Evolutionary conservation across 2,329 filamentous ascomycete genomes (phyloP).

Genomic region (Alternaria triticina): DNA sequence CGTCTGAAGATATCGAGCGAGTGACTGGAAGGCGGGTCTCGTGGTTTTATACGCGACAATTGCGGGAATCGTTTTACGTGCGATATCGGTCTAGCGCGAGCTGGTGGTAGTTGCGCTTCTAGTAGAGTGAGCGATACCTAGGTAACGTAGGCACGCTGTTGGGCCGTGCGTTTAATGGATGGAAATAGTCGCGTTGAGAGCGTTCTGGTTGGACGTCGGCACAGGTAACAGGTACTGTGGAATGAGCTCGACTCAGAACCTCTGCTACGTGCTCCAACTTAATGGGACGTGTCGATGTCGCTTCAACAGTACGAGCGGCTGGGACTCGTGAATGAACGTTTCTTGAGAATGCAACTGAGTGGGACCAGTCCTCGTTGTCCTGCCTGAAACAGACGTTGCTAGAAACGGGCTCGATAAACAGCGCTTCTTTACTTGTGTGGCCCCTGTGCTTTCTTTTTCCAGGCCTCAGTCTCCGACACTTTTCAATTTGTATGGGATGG

Average conservation of each 20-base stretch:
- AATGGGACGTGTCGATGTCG: constrained; percentile 23
- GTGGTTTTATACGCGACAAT: constrained; percentile 3
- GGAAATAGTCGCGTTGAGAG: constrained; percentile 1
- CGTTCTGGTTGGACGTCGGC: not conserved
- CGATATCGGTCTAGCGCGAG: constrained; percentile 1
- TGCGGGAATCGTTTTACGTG: constrained; percentile 1
- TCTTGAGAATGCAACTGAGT: not conserved
- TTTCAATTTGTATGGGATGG: not conserved
- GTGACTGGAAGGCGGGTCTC: not conserved
- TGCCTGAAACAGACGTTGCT: too few species aligned
- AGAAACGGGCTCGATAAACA: not conserved
- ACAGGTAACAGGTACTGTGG: not conserved
- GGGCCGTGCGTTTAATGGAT: constrained; percentile 6
- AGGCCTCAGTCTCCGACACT: not conserved
- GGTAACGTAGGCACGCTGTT: constrained; percentile 4
- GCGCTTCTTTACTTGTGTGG: not conserved
- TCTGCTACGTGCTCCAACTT: constrained; percentile 21
- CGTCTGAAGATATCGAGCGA: not conserved
- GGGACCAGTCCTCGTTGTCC: not conserved
- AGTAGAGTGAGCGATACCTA: constrained; percentile 7
- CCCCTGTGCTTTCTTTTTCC: not conserved
- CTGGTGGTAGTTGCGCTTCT: constrained; percentile 6
- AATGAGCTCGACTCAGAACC: not conserved
- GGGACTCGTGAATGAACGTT: not conserved
- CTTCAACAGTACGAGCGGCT: not conserved